phyloP scores from a whole-genome alignment of 2,329 filamentous ascomycete genomes.

The Phialocephala subalpina region DNA sequence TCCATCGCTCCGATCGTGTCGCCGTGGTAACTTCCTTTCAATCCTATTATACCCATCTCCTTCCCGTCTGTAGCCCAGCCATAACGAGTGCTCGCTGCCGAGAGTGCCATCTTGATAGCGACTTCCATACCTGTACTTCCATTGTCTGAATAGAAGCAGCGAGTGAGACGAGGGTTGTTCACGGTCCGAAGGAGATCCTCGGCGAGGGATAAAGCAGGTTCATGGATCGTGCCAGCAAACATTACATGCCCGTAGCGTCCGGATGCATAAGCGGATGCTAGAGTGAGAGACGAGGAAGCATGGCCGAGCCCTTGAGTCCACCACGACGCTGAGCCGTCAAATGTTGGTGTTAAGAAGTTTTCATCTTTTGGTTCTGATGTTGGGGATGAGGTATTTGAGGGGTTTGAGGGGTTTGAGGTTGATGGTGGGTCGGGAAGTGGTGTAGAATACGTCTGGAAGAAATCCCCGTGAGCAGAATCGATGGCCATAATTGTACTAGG shows the following conservation, averaged over 20 bases:
- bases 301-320: constrained; percentile 92
- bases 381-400: constrained; percentile 16
- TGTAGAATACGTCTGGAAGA: constrained; percentile 67
- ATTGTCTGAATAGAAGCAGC: constrained; percentile 86
- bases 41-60: constrained; percentile 73
- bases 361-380: constrained; percentile 19
- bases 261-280: constrained; percentile 82
- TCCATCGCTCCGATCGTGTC: constrained; percentile 93
- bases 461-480: constrained; percentile 82
- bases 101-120: constrained; percentile 83
- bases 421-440: not conserved
- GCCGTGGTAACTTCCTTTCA: constrained; percentile 85
- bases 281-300: constrained; percentile 73
- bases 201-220: constrained; percentile 76
- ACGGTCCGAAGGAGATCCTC: constrained; percentile 67
- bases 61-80: constrained; percentile 59
- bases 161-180: constrained; percentile 69
- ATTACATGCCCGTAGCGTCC: constrained; percentile 89
- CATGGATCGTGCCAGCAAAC: constrained; percentile 83
- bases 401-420: not conserved
- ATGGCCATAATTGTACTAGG: constrained; percentile 74
- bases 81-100: constrained; percentile 72
- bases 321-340: constrained; percentile 89
- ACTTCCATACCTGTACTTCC: constrained; percentile 86
- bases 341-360: constrained; percentile 67